These are phyloP conservation scores for Venturia asperata DNA, from an alignment of 2,329 filamentous ascomycete species.

Conservation along the genomic window DNA sequence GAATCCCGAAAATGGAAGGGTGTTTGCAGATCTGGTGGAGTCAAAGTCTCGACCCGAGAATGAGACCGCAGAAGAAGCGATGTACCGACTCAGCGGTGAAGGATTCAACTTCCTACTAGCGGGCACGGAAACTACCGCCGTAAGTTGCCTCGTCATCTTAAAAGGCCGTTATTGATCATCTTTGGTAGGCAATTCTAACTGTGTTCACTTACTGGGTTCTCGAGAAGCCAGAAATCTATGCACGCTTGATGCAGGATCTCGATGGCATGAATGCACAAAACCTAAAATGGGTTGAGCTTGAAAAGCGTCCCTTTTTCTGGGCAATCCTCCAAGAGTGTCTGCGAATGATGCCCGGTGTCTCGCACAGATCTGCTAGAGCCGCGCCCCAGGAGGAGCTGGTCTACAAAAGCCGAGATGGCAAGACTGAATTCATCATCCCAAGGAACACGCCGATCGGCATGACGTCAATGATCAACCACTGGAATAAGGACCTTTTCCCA, in stretches of 20 bases:
- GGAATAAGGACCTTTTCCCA: conserved; percentile 25
- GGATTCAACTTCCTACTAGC: conserved; percentile 21
- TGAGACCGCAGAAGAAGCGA: background rate
- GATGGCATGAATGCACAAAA: conserved; percentile 9
- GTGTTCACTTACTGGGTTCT: conserved; percentile 21
- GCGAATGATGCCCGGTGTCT: conserved; percentile 5
- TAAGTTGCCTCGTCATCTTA: background rate
- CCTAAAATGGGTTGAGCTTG: conserved; percentile 1
- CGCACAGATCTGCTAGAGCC: background rate
- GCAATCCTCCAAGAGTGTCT: conserved; percentile 14
- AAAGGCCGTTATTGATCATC: background rate
- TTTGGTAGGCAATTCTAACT: conserved; percentile 19
- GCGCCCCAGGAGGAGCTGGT: conserved; percentile 11
- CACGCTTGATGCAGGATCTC: conserved; percentile 18
- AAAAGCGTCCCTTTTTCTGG: conserved; percentile 17
- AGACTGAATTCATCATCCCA: conserved; percentile 1
- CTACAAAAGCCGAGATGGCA: background rate
- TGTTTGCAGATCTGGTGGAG: background rate
- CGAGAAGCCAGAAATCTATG: conserved; percentile 21
- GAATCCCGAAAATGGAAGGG: background rate
- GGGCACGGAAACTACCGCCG: conserved; percentile 20
- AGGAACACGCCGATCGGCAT: conserved; percentile 15
- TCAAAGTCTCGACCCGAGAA: background rate
- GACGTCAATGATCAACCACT: conserved; percentile 17
- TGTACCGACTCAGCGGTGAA: conserved; percentile 19